Evolutionary conservation across 23 red algal species (phyloP), one percentile per base, ranked within the genome.

Genomic region (Rhodosorus marinus): DNA sequence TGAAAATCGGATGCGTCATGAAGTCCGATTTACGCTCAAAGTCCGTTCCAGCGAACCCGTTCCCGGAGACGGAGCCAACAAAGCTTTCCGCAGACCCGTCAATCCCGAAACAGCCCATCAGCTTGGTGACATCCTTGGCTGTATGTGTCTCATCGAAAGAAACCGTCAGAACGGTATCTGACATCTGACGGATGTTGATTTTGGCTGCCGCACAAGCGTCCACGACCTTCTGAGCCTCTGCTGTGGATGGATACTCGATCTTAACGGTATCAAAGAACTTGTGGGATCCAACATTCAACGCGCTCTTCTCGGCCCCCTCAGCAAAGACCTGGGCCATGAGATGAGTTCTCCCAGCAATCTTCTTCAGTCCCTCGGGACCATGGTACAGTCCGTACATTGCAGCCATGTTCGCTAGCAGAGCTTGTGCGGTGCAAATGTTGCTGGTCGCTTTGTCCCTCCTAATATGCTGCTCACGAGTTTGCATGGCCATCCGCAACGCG

Each of bases 381-480:
- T 98, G 90, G 59, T 98, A 98, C 21, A 98, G 49, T 5, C 79
- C 90, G 38, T 86, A 98, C 90, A 98, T 98, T 22, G 90, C 90
- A 47, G 72, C 60, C 70, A 98, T 98, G 62, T 98, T 98, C 20
- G 90, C 90, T n/a, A 98, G 63, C 35, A 98, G 55, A 35, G 90
- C 90, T 59, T 98, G 90, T 2, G 90, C 90, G 20, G 90, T 98
- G 59, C 90, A 98, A 20, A 98, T 82, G 50, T 98, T 98, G 6
- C 64, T 74, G 14, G 90, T 98, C 3, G 90, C 90, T 57, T 98
- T 98, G 47, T 98, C 90, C 15, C 90, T 72, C 31, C 90, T 79
- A 66, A 98, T 98, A 36, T 98, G 90, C 64, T 98, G 90, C 52
- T 98, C 90, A 35, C 90, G 72, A 17, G 90, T 98, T 65, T 98